Evolutionary conservation across 345 rosid genomes (phyloP).

Genomic region (Citrus medica): DNA sequence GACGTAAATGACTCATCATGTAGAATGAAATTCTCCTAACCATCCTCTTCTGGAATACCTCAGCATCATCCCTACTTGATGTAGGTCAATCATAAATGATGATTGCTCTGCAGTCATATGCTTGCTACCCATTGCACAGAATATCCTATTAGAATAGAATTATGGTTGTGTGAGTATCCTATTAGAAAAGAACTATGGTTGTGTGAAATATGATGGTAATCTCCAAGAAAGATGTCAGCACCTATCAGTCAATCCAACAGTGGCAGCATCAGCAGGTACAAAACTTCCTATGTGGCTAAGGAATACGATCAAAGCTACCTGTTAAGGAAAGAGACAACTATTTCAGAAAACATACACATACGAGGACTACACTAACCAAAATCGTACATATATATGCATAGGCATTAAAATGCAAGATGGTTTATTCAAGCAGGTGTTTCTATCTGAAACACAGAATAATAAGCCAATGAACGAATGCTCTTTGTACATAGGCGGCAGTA

Average conservation of each 20-base stretch:
- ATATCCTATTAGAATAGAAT: constrained; percentile 57
- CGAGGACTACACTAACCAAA: constrained; percentile 6
- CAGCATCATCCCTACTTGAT: constrained; percentile 97
- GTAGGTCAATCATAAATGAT: constrained; percentile 95
- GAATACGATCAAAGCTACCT: constrained; percentile 97
- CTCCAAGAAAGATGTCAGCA: constrained; percentile 25
- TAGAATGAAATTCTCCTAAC: neutral
- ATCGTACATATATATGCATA: neutral
- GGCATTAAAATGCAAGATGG: neutral
- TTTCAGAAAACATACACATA: neutral
- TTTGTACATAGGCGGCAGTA: neutral
- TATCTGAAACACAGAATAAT: neutral
- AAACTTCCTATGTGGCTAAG: constrained; percentile 97
- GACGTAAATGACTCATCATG: neutral
- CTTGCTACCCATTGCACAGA: constrained; percentile 93
- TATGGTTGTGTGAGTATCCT: neutral
- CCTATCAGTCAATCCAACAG: constrained; percentile 96
- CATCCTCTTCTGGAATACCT: constrained; percentile 40
- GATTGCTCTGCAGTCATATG: constrained; percentile 91
- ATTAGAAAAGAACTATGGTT: constrained; percentile 6
- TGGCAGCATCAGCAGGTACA: constrained; percentile 96
- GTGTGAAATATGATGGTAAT: neutral
- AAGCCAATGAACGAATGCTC: neutral
- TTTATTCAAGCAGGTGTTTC: neutral
- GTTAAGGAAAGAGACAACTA: constrained; percentile 18